Percentiles rank a stretch among this genome's conserved stretches.
Conservation (phyloP, 495 filamentous ascomycete species). For the Neurospora tetrasperma region DNA sequence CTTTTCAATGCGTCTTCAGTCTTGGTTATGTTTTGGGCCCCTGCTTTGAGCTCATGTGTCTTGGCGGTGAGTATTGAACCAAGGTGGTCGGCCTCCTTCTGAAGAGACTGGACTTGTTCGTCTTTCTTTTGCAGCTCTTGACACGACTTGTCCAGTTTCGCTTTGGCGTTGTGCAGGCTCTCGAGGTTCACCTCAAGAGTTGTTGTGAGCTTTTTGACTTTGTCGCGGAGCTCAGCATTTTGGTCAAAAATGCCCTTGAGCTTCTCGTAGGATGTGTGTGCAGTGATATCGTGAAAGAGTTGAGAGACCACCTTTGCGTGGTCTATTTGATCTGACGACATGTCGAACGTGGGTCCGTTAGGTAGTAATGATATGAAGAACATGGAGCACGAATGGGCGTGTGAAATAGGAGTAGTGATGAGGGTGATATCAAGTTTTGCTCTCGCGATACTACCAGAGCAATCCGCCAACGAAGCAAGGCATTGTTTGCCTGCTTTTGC, state of each 20-base stretch:
- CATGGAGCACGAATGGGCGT: background rate
- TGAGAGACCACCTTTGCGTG: background rate
- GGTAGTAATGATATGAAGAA: too few species aligned
- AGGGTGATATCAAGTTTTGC: background rate
- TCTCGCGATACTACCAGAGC: background rate
- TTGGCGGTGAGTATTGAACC: background rate
- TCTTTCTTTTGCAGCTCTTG: background rate
- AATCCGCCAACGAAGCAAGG: background rate
- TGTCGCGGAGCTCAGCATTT: background rate
- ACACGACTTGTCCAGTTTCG: background rate
- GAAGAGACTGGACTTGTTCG: background rate
- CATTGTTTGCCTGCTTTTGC: background rate
- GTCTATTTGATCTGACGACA: background rate
- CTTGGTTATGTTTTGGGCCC: background rate
- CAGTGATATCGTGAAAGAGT: background rate
- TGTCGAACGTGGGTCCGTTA: background rate
- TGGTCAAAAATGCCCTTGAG: background rate
- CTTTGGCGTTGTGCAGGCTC: background rate
- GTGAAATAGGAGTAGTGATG: background rate
- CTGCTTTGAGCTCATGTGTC: background rate
- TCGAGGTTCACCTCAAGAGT: background rate
- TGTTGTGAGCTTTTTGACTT: background rate
- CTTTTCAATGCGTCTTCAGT: background rate
- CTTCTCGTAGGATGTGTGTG: background rate
- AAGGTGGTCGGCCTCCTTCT: background rate